Percentiles rank a stretch among this genome's conserved stretches.
Conservation (phyloP, 148 eudicot species). For the Cornus suecica region DNA sequence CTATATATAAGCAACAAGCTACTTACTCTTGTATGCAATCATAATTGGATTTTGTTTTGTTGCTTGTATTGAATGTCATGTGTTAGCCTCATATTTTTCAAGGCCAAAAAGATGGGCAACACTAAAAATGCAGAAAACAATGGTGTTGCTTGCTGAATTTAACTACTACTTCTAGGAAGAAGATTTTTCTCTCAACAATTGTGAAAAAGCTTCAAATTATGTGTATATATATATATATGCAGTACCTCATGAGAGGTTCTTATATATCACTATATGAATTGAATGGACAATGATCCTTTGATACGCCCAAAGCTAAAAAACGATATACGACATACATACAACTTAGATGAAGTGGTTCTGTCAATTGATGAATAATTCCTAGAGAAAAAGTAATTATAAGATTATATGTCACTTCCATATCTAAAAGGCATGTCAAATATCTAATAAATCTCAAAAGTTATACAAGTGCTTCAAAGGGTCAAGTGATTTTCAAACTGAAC, state of each 20-base stretch:
- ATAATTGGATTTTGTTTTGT: not conserved
- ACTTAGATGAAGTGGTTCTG: not conserved
- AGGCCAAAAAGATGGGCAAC: no score
- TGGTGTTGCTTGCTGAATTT: no score
- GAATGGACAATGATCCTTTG: conserved; percentile 1
- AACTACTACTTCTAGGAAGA: no score
- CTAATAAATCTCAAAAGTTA: no score
- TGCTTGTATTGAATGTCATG: not conserved
- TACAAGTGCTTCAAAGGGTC: not conserved
- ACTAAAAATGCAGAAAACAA: no score
- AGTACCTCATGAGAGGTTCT: not conserved
- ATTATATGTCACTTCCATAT: no score
- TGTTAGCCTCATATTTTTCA: no score
- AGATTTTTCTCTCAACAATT: not conserved
- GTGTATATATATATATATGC: not conserved
- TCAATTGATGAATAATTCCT: not conserved
- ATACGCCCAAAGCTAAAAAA: conserved; percentile 4
- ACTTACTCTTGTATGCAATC: not conserved
- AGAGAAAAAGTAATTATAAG: no score
- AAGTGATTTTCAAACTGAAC: no score
- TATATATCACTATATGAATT: not conserved
- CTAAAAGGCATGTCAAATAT: no score
- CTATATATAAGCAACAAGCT: no score
- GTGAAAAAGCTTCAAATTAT: not conserved
- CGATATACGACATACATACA: not conserved